Conservation (phyloP, 2,329 filamentous ascomycete genomes). For the Plectosphaerella plurivora region DNA sequence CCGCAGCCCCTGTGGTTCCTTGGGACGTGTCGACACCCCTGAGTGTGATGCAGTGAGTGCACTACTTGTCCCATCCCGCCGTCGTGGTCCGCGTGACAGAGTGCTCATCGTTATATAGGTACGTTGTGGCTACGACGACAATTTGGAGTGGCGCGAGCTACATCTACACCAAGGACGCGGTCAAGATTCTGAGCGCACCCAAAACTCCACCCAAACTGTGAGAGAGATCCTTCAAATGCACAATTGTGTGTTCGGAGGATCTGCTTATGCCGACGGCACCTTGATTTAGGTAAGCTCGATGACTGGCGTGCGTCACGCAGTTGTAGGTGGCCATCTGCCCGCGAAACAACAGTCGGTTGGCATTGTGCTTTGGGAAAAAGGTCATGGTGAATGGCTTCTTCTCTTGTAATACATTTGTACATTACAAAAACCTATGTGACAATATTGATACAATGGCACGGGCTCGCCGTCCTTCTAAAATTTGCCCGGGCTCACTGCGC, state of each 20-base stretch:
- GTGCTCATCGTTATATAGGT: constrained; percentile 47
- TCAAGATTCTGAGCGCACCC: constrained; percentile 65
- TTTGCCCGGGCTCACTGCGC: neutral
- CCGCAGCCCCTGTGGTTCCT: constrained; percentile 72
- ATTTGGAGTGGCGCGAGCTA: constrained; percentile 94
- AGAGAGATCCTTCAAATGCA: no score
- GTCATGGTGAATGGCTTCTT: no score
- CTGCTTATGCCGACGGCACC: no score
- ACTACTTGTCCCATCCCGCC: neutral
- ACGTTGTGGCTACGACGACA: constrained; percentile 82
- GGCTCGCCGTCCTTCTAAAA: neutral
- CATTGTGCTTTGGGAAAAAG: no score
- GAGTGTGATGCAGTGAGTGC: constrained; percentile 59
- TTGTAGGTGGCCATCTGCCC: no score
- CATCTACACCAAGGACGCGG: constrained; percentile 82
- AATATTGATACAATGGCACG: no score
- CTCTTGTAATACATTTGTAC: no score
- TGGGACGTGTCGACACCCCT: constrained; percentile 50
- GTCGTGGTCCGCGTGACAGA: neutral
- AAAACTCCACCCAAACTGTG: neutral
- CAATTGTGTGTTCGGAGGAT: no score
- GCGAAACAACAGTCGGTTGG: no score
- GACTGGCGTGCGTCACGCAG: no score
- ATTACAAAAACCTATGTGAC: no score
- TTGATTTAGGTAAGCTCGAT: no score